Percentiles rank a stretch among this genome's conserved stretches.
phyloP scores from a whole-genome alignment of 306 rosid genomes.

The Cucumis cinereus region DNA sequence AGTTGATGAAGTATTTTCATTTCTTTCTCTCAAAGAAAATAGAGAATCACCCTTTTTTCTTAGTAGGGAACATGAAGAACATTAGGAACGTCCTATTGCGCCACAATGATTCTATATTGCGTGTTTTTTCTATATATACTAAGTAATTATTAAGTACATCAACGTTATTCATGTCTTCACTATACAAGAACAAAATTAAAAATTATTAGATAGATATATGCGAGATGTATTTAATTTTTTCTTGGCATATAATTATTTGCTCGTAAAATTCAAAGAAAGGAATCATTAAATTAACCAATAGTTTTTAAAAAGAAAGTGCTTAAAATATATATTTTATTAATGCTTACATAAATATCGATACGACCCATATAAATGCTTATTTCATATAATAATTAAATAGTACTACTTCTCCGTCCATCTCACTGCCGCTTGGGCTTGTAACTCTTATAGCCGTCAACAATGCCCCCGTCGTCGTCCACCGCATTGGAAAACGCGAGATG shows the following conservation, averaged over 20 bases:
- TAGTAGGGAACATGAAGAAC: background rate
- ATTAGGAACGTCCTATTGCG: background rate
- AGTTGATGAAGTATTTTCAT: background rate
- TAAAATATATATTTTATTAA: background rate
- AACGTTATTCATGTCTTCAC: no score
- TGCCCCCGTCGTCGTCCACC: constrained; percentile 28
- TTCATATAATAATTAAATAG: background rate
- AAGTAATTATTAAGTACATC: no score
- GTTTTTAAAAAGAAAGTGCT: background rate
- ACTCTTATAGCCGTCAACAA: constrained; percentile 15
- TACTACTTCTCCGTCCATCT: background rate
- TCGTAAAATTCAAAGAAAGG: background rate
- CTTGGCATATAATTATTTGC: background rate
- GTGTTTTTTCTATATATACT: background rate
- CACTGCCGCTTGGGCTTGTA: background rate
- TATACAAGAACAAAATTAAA: no score
- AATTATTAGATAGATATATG: no score
- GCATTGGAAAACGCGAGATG: constrained; percentile 31
- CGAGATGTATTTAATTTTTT: no score
- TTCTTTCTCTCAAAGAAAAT: background rate
- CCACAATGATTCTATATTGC: background rate
- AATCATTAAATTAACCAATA: no score
- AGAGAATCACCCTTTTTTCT: background rate
- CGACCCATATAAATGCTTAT: background rate
- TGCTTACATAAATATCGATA: background rate